Evolutionary conservation across 345 rosid genomes (phyloP), one percentile per base, ranked within the genome.

Genomic region (Eucalyptus virginea): DNA sequence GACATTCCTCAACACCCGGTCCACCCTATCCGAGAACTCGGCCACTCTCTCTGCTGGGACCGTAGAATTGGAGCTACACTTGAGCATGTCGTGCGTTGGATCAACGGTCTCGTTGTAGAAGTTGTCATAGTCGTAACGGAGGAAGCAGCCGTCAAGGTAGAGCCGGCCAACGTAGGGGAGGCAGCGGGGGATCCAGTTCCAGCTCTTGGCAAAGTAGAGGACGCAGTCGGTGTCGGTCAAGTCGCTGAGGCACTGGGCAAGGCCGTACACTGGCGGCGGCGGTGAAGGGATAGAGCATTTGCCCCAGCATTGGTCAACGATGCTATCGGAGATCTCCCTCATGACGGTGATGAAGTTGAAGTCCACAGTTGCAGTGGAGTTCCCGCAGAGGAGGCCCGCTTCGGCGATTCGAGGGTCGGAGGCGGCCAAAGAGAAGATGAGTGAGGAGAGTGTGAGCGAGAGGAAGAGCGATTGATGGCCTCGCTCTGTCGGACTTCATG

Each of bases 131-230:
- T 90, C 96, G 81, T 90, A 94, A 32, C 97, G 95, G 54, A 96
- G 90, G 91, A 96, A 96, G 91, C 98, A 97, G n/a, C 91, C 93
- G 30, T 95, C 97, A 7, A 91, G 93, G 87, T 91, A 95, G 67
- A 96, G 89, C 30, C 96, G 93, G 92, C 98, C 62, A 89, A 91
- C 34, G 37, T 88, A 23, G 89, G 93, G 91, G 28, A 92, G 87
- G 88, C 95, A 94, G 23, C 72, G 8, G 12, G 90, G 87, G 88
- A 93, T 45, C 90, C 88, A 32, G 10, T 86, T 67, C 88, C 89
- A 86, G 88, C 89, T 88, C 52, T 91, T 81, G 88, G 89, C 81
- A 72, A 91, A 93, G 90, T 94, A 95, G 83, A 54, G 91, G 6
- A 91, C 89, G 88, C 96, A 95, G 50, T 93, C 92, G 12, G 92